Percentiles rank a stretch among this genome's conserved stretches.
Conservation (phyloP, 2,329 filamentous ascomycete genomes). For the Xenosphaeropsis pyriputrescens region DNA sequence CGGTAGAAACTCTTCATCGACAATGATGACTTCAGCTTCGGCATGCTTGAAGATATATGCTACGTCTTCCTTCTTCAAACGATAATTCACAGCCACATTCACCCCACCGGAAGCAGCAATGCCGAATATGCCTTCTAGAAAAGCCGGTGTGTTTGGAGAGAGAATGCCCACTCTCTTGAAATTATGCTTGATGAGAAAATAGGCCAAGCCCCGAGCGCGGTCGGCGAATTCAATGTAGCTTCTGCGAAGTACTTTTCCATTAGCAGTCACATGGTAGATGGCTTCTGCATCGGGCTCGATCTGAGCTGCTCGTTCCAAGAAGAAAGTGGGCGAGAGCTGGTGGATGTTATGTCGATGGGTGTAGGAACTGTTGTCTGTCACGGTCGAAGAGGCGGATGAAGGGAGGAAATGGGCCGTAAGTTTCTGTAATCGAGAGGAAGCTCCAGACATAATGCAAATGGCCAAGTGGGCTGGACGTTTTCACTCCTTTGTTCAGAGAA, state of each 20-base stretch:
- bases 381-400: constrained; percentile 16
- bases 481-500: too few relatives aligned
- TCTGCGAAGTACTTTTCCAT: constrained; percentile 57
- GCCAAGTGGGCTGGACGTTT: too few relatives aligned
- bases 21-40: constrained; percentile 76
- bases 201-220: constrained; percentile 74
- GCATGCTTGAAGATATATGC: constrained; percentile 80
- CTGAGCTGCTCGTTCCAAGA: constrained; percentile 69
- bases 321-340: constrained; percentile 74
- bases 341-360: constrained; percentile 43
- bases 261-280: constrained; percentile 73
- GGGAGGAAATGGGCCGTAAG: constrained; percentile 35
- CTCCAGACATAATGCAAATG: constrained; percentile 43
- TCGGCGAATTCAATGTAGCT: constrained; percentile 74
- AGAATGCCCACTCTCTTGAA: constrained; percentile 73
- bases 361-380: constrained; percentile 6
- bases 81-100: constrained; percentile 60
- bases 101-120: constrained; percentile 70
- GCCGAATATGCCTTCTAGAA: constrained; percentile 80
- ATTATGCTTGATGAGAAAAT: constrained; percentile 64
- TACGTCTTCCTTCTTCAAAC: constrained; percentile 73
- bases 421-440: constrained; percentile 43
- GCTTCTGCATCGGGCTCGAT: constrained; percentile 81
- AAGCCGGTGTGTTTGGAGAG: constrained; percentile 85
- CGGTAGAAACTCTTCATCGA: constrained; percentile 63